Conservation (phyloP, 805 yeast genomes). For the Torulaspora maleeae region DNA sequence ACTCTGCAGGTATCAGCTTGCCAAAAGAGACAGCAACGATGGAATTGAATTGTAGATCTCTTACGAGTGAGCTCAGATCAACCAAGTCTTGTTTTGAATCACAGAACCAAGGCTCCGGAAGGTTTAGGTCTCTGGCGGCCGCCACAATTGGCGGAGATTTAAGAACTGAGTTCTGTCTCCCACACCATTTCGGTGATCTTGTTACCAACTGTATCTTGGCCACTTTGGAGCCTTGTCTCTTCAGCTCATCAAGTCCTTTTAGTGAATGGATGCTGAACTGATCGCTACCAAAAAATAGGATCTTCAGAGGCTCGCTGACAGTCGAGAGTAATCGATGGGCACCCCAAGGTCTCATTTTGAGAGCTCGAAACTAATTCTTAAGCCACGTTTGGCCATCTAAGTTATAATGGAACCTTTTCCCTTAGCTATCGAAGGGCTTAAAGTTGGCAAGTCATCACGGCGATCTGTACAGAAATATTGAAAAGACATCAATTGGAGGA, state of each 20-base stretch:
- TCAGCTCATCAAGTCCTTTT: slow-evolving; percentile 33
- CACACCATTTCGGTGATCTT: slow-evolving; percentile 57
- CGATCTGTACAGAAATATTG: not conserved
- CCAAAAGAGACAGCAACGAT: slow-evolving; percentile 95
- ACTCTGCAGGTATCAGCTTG: slow-evolving; percentile 60
- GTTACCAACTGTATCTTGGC: slow-evolving; percentile 56
- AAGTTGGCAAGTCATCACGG: not conserved
- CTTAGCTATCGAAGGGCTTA: not conserved
- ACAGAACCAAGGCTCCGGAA: slow-evolving; percentile 29
- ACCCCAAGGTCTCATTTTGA: not conserved
- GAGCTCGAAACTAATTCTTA: not conserved
- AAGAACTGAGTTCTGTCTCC: slow-evolving; percentile 47
- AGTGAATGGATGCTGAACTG: slow-evolving; percentile 58
- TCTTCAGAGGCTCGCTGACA: slow-evolving; percentile 18
- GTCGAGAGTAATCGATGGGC: slow-evolving; percentile 2
- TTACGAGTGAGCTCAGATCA: slow-evolving; percentile 14
- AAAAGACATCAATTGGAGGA: not conserved
- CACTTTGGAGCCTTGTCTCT: slow-evolving; percentile 20
- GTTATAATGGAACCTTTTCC: not conserved
- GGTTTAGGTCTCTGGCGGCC: slow-evolving; percentile 34
- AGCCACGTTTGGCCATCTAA: not conserved
- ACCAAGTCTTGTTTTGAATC: slow-evolving; percentile 24
- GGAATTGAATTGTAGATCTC: slow-evolving; percentile 43
- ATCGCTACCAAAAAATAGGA: slow-evolving; percentile 81
- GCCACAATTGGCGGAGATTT: slow-evolving; percentile 52